Conservation (phyloP, 2,329 filamentous ascomycete species). For the Onygenales sp. region DNA sequence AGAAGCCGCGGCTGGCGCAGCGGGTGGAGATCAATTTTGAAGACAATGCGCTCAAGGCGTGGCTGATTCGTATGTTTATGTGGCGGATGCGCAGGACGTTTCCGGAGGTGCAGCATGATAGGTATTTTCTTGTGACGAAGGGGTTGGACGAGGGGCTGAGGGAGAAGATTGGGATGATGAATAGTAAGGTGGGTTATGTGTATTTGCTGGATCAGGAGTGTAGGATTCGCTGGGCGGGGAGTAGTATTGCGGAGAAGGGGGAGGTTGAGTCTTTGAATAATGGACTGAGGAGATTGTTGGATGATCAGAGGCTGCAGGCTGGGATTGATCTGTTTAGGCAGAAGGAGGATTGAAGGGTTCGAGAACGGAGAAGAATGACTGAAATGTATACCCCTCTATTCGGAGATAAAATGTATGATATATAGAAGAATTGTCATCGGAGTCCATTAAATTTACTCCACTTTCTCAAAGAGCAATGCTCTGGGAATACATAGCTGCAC, state of each 20-base stretch:
- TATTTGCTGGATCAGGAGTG: conserved; percentile 84
- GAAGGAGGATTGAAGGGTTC: background rate
- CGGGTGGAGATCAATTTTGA: conserved; percentile 82
- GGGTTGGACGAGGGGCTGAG: conserved; percentile 48
- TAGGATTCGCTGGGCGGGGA: conserved; percentile 89
- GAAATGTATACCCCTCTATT: too few relatives aligned
- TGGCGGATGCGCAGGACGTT: conserved; percentile 39
- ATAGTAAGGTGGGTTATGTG: conserved; percentile 86
- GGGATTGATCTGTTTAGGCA: background rate
- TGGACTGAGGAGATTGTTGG: conserved; percentile 32
- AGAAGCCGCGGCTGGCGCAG: conserved; percentile 51
- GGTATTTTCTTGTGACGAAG: conserved; percentile 51
- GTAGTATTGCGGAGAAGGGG: conserved; percentile 37
- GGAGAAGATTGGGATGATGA: conserved; percentile 60
- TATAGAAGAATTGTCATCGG: too few relatives aligned
- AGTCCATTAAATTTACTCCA: too few relatives aligned
- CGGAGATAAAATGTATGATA: too few relatives aligned
- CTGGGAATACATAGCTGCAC: background rate
- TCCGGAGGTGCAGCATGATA: conserved; percentile 42
- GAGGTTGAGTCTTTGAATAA: conserved; percentile 35
- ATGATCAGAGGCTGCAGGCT: conserved; percentile 23
- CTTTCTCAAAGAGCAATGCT: background rate
- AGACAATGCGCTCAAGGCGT: conserved; percentile 59
- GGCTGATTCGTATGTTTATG: conserved; percentile 47
- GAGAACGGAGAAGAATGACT: conserved; percentile 5